Base-by-base conservation (phyloP, 345 rosid genomes). In the Theobroma cacao region DNA sequence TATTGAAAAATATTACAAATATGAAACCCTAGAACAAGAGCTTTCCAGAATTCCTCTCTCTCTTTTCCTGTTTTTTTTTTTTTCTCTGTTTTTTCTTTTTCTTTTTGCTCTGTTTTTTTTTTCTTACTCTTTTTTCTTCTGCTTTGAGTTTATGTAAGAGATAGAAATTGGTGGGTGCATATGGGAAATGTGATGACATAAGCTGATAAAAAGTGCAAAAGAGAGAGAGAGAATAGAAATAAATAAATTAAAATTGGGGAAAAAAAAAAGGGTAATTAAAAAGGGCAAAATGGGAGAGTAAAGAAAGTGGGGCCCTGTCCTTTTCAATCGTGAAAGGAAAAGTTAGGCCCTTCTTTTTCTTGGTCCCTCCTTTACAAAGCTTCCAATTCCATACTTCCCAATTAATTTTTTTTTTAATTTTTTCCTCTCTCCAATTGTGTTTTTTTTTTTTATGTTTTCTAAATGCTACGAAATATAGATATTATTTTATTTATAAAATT, bases 201-300 rank as follows among this genome's bases (percentile, higher is more conserved):
- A 86, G 88, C 82, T 80, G 84, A 83, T 81, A 85, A 87, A 90
- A 86, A 87, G 86, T 79, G 91, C 85, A 77, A 56, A n/a, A n/a
- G n/a, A 75, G 84, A 78, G 79, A 80, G 67, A 79, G 77, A 80
- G 56, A 80, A 41, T 33, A 2, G 53, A 70, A 45, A 28, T 58
- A 38, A 66, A 63, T 58, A 73, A 31, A 38, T 38, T 2, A 52
- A 40, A 1, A 22, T 2, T 64, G 4, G 17, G 26, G 47, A 34
- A 33, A 18, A 10, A 66, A 66, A 64, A 71, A 64, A n/a, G n/a
- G n/a, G n/a, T 43, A 0, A 6, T 26, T 20, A 14, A 70, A 50
- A 73, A 80, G 79, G 59, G 78, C 72, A 76, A 61, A 82, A 63
- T 58, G 31, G 58, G 91, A 69, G 3, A 28, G 3, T 38, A 77